Percentiles rank a stretch among this genome's conserved stretches.
These are phyloP conservation scores for Termitomyces sp. DNA, from an alignment of 768 basidiomycete species.

Conservation along the genomic window DNA sequence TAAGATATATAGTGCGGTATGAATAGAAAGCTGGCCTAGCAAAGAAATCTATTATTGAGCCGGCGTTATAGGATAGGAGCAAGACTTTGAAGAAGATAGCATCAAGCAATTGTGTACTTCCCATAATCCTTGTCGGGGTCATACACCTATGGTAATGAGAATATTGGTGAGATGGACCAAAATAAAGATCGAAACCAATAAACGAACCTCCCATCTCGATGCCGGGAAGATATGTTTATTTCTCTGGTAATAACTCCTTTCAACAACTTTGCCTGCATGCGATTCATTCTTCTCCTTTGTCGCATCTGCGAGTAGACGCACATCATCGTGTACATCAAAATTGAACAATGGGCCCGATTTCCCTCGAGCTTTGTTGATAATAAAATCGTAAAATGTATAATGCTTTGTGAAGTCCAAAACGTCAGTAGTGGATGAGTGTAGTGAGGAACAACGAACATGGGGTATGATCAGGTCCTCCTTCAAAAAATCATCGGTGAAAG, in stretches of 20 bases:
- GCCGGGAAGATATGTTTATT: conserved; percentile 99
- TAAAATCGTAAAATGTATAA: conserved; percentile 97
- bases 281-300: conserved; percentile 97
- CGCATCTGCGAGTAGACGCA: conserved; percentile 89
- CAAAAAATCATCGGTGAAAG: background rate
- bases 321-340: conserved; percentile 99
- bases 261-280: conserved; percentile 98
- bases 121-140: conserved; percentile 94
- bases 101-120: conserved; percentile 71
- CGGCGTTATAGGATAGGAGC: too few relatives aligned
- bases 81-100: background rate
- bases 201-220: conserved; percentile 87
- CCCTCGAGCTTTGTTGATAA: conserved; percentile 95
- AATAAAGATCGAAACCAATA: background rate
- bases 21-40: too few relatives aligned
- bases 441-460: conserved; percentile 50
- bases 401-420: conserved; percentile 47
- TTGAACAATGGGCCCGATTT: conserved; percentile 98
- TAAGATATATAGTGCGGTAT: too few relatives aligned
- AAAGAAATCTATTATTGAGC: background rate
- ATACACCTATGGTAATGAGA: conserved; percentile 54
- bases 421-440: background rate
- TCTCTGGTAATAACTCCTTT: conserved; percentile 90
- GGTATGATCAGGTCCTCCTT: conserved; percentile 98
- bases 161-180: background rate